Conservation (phyloP, 2,329 filamentous ascomycete genomes). For the Alternaria sp. region DNA sequence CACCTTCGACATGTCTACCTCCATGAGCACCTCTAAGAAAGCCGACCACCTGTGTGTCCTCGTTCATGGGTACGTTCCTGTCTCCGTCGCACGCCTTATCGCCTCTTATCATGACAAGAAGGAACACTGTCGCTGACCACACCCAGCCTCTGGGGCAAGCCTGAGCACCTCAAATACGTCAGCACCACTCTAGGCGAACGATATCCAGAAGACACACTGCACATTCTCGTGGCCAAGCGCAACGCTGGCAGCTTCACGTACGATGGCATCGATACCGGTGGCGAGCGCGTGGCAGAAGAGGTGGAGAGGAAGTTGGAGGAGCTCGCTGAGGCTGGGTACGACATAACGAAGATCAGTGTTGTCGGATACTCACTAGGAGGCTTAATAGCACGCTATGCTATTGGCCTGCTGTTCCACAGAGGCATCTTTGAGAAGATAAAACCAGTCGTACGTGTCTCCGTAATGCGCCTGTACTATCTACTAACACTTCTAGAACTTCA, state of each 20-base stretch:
- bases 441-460: no score
- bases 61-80: slow-evolving; percentile 69
- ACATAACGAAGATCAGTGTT: slow-evolving; percentile 82
- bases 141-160: slow-evolving; percentile 77
- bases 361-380: slow-evolving; percentile 91
- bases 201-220: slow-evolving; percentile 67
- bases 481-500: slow-evolving; percentile 73
- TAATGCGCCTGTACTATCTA: no score
- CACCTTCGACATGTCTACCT: neutral
- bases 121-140: slow-evolving; percentile 17
- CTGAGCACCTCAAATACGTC: slow-evolving; percentile 72
- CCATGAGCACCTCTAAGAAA: slow-evolving; percentile 14
- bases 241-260: slow-evolving; percentile 75
- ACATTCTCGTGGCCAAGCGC: slow-evolving; percentile 74
- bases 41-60: slow-evolving; percentile 77
- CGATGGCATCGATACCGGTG: slow-evolving; percentile 72
- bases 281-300: slow-evolving; percentile 68
- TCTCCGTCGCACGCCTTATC: slow-evolving; percentile 1
- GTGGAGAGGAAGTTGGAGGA: slow-evolving; percentile 65
- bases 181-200: slow-evolving; percentile 68
- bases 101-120: slow-evolving; percentile 2
- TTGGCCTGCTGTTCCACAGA: slow-evolving; percentile 81
- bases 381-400: slow-evolving; percentile 81
- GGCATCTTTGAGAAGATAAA: slow-evolving; percentile 79
- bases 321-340: slow-evolving; percentile 66